phyloP scores from a whole-genome alignment of 2,329 filamentous ascomycete species.

The Grosmannia clavigera region DNA sequence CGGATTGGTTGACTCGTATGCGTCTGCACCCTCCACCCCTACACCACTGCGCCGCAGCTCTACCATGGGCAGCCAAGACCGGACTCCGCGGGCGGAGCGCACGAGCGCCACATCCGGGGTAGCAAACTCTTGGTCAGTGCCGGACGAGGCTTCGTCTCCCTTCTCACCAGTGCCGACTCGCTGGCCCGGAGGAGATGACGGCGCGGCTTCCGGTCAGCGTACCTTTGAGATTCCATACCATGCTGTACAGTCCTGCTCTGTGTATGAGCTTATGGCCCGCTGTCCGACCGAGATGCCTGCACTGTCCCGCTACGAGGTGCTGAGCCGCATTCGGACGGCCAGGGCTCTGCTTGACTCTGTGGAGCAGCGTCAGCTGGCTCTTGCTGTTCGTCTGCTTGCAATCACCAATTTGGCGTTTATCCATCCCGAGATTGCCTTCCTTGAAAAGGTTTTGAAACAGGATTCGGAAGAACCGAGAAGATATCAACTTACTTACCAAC shows the following conservation, averaged over 20 bases:
- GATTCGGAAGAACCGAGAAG: slow-evolving; percentile 83
- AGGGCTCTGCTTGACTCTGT: slow-evolving; percentile 59
- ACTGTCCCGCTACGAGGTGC: slow-evolving; percentile 67
- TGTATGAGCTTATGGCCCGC: slow-evolving; percentile 44
- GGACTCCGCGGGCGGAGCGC: slow-evolving; percentile 27
- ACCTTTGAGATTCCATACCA: slow-evolving; percentile 52
- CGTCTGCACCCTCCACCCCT: slow-evolving; percentile 48
- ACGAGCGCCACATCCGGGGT: slow-evolving; percentile 3
- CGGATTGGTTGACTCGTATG: not conserved
- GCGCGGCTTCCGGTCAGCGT: slow-evolving; percentile 36
- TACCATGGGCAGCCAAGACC: slow-evolving; percentile 36
- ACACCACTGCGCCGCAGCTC: slow-evolving; percentile 62
- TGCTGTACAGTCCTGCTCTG: slow-evolving; percentile 35
- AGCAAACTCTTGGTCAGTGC: slow-evolving; percentile 16
- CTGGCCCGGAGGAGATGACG: slow-evolving; percentile 25
- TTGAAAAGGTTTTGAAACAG: slow-evolving; percentile 73
- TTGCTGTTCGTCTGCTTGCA: slow-evolving; percentile 72
- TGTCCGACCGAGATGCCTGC: slow-evolving; percentile 55
- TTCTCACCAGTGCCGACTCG: slow-evolving; percentile 19
- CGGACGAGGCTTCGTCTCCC: slow-evolving; percentile 33
- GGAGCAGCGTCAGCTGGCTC: slow-evolving; percentile 58
- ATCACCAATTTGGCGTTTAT: slow-evolving; percentile 89
- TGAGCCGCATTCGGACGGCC: slow-evolving; percentile 74
- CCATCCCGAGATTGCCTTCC: slow-evolving; percentile 68
- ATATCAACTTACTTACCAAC: slow-evolving; percentile 81